Conservation (phyloP, 345 rosid species). For the Rhodamnia rubescens region DNA sequence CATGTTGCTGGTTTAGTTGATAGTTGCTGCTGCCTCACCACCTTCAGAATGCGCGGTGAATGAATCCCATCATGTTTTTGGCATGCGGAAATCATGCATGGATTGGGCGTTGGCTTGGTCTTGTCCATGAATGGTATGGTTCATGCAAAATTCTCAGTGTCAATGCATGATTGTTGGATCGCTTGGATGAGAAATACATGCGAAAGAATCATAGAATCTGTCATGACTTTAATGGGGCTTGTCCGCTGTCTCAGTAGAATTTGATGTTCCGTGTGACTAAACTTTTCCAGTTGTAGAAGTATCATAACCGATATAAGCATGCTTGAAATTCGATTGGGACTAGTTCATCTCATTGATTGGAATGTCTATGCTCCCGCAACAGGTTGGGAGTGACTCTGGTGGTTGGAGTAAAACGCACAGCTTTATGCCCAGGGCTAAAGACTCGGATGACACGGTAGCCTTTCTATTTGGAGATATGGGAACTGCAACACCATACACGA, state of each 20-base stretch:
- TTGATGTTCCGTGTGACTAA: not conserved
- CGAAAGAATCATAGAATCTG: not conserved
- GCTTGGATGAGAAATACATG: not conserved
- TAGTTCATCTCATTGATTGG: not conserved
- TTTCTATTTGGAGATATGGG: slow-evolving; percentile 95
- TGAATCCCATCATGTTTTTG: not conserved
- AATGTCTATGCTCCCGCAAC: not conserved
- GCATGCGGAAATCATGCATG: not conserved
- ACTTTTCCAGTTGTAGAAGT: not conserved
- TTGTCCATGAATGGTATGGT: not conserved
- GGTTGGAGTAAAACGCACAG: slow-evolving; percentile 68
- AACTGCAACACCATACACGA: slow-evolving; percentile 58
- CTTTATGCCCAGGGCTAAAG: slow-evolving; percentile 49
- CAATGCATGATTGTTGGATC: not conserved
- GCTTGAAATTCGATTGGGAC: not conserved
- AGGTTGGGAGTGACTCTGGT: slow-evolving; percentile 78
- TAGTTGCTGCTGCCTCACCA: not conserved
- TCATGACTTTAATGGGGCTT: not conserved
- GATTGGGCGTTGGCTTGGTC: not conserved
- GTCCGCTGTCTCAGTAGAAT: not conserved
- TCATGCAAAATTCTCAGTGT: not conserved
- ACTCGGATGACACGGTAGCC: slow-evolving; percentile 47
- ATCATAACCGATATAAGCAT: not conserved
- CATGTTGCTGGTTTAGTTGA: not conserved
- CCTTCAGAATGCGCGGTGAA: not conserved